A percentile compares a stretch with the other conserved stretches of the same genome.
Evolutionary conservation across 495 filamentous ascomycete genomes (phyloP).

Genomic region (Neurospora intermedia): DNA sequence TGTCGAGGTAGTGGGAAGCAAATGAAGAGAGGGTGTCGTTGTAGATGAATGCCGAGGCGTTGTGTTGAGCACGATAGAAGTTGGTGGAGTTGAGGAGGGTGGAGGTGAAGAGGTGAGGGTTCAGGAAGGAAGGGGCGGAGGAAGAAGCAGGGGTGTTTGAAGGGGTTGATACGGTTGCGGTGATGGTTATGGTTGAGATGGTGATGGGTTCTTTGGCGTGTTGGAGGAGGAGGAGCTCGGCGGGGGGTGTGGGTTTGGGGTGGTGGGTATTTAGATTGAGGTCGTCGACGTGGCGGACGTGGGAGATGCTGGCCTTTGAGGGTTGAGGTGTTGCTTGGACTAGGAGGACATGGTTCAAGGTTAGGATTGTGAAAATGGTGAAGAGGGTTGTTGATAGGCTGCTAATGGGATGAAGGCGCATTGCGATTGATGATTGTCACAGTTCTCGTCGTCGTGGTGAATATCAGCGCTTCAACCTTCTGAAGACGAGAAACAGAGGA

Average conservation of each 20-base stretch:
- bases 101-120: slow-evolving; percentile 38
- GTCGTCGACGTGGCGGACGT: too few species aligned
- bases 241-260: not conserved
- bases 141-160: slow-evolving; percentile 15
- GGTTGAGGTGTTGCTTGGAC: not conserved
- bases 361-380: not conserved
- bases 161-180: slow-evolving; percentile 11
- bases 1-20: slow-evolving; percentile 30
- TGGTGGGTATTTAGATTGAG: too few species aligned
- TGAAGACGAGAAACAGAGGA: not conserved
- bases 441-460: not conserved
- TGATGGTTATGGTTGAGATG: slow-evolving; percentile 13
- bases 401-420: not conserved
- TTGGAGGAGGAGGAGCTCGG: not conserved
- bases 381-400: too few species aligned
- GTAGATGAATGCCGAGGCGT: slow-evolving; percentile 51
- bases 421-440: not conserved
- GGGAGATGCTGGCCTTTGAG: too few species aligned
- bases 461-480: too few species aligned
- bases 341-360: not conserved
- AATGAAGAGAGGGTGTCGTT: slow-evolving; percentile 51
- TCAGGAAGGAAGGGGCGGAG: slow-evolving; percentile 34
- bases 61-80: slow-evolving; percentile 52
- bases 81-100: slow-evolving; percentile 58
- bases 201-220: not conserved